phyloP scores from a whole-genome alignment of 2,329 filamentous ascomycete species.

The Diaporthe sp. region DNA sequence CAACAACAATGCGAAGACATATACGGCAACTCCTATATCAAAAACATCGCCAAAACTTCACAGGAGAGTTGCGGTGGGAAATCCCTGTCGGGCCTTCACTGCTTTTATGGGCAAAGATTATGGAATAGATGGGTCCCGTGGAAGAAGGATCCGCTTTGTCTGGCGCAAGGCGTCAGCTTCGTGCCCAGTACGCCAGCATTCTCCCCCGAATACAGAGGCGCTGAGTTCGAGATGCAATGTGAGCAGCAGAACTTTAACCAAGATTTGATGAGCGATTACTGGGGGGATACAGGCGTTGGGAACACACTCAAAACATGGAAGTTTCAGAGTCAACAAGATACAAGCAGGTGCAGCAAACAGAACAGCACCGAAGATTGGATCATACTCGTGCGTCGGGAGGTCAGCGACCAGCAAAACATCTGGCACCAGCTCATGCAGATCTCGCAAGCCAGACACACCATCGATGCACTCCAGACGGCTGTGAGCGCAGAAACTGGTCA shows the following conservation, averaged over 20 bases:
- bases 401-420: neutral
- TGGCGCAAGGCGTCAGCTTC: neutral
- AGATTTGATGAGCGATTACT: neutral
- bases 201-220: neutral
- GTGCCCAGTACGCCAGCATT: neutral
- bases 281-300: neutral
- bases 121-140: neutral
- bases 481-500: neutral
- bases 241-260: neutral
- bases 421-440: constrained; percentile 14
- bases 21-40: neutral
- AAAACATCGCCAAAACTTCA: neutral
- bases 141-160: neutral
- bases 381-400: neutral
- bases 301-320: neutral
- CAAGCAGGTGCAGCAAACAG: neutral
- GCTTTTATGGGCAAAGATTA: neutral
- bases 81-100: neutral
- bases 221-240: neutral
- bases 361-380: neutral
- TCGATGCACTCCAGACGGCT: neutral
- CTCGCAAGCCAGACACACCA: neutral
- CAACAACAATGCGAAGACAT: neutral
- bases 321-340: neutral
- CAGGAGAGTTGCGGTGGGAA: neutral